These are phyloP conservation scores for Ophiostoma montium DNA, from an alignment of 2,329 filamentous ascomycete genomes.

Conservation along the genomic window DNA sequence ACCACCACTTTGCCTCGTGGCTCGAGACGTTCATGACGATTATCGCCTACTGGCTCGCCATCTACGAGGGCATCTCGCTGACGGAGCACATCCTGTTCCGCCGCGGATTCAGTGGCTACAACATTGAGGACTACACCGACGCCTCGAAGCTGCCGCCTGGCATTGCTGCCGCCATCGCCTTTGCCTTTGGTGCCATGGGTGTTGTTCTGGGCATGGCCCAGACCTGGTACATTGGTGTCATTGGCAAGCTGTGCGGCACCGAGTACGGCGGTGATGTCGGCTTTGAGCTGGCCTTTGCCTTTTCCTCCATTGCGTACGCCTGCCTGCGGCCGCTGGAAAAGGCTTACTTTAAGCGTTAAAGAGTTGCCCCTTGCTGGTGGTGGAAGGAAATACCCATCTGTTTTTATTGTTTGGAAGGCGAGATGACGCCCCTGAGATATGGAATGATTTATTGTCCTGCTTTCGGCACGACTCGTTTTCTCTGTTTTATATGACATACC, in stretches of 20 bases:
- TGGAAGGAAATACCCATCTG: neutral
- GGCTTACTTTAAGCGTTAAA: conserved; percentile 23
- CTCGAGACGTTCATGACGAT: conserved; percentile 27
- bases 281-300: conserved; percentile 44
- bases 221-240: conserved; percentile 47
- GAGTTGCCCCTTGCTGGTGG: neutral
- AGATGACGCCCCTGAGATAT: neutral
- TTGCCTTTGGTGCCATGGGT: conserved; percentile 23
- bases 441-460: neutral
- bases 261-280: conserved; percentile 36
- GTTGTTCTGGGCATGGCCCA: conserved; percentile 47
- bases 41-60: conserved; percentile 28
- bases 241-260: conserved; percentile 40
- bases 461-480: neutral
- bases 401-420: neutral
- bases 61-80: conserved; percentile 29
- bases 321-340: conserved; percentile 32
- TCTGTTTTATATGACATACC: too few species aligned
- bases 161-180: conserved; percentile 19
- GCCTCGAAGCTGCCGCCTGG: conserved; percentile 26
- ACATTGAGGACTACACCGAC: conserved; percentile 32
- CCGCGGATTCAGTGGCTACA: conserved; percentile 26
- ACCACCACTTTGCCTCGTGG: conserved; percentile 19
- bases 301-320: conserved; percentile 32
- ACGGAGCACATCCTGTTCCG: conserved; percentile 29